A percentile compares a stretch with the other conserved stretches of the same genome.
phyloP scores from a whole-genome alignment of 2,329 filamentous ascomycete species.

The Zymoseptoria pseudotritici region DNA sequence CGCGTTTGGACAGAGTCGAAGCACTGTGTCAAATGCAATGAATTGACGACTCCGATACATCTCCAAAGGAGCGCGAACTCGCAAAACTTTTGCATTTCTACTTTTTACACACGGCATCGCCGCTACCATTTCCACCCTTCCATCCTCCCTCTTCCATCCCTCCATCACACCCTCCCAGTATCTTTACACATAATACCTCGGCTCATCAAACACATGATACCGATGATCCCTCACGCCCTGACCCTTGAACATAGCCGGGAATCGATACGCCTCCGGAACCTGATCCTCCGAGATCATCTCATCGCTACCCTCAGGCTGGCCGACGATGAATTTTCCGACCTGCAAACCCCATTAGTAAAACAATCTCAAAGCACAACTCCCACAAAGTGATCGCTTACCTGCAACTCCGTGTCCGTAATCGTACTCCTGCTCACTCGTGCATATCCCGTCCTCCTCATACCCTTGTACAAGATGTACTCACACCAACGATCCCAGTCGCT shows the following conservation, averaged over 20 bases:
- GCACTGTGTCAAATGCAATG: no score
- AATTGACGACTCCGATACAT: no score
- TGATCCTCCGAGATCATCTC: slow-evolving; percentile 63
- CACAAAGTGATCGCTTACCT: slow-evolving; percentile 46
- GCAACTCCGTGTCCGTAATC: slow-evolving; percentile 95
- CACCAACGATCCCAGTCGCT: slow-evolving; percentile 97
- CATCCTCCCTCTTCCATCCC: no score
- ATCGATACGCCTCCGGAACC: slow-evolving; percentile 69
- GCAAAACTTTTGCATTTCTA: background rate
- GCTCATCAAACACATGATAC: slow-evolving; percentile 94
- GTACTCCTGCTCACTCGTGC: slow-evolving; percentile 80
- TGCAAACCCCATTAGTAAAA: slow-evolving; percentile 26
- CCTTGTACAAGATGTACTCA: slow-evolving; percentile 96
- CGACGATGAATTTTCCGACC: slow-evolving; percentile 87
- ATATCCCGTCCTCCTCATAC: slow-evolving; percentile 76
- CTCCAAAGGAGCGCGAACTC: no score
- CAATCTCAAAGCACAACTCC: background rate
- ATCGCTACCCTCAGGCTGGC: slow-evolving; percentile 54
- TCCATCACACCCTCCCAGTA: slow-evolving; percentile 44
- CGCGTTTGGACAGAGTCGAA: no score
- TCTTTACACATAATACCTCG: slow-evolving; percentile 54
- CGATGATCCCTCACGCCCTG: slow-evolving; percentile 79
- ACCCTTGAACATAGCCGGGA: slow-evolving; percentile 77
- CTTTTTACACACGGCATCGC: background rate
- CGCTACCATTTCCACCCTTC: slow-evolving; percentile 20